phyloP scores from a whole-genome alignment of 805 yeast genomes.

The Komagataella phaffii region DNA sequence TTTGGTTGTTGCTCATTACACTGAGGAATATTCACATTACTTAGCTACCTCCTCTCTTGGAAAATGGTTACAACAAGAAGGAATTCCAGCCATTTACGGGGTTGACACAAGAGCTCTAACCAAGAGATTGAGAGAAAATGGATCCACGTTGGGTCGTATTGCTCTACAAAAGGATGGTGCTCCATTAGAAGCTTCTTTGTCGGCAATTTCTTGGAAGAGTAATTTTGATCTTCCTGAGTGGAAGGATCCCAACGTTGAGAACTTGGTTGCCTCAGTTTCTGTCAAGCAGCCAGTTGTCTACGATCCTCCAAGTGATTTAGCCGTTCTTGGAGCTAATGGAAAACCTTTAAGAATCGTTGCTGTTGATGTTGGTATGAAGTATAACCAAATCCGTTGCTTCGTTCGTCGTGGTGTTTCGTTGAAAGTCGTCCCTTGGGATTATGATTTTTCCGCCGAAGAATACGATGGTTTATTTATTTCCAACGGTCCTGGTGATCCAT shows the following conservation, averaged over 20 bases:
- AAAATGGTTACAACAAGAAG: slow-evolving; percentile 83
- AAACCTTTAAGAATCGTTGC: slow-evolving; percentile 74
- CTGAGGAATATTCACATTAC: slow-evolving; percentile 90
- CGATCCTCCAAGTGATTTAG: slow-evolving; percentile 46
- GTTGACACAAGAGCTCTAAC: slow-evolving; percentile 95
- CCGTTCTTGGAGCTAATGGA: slow-evolving; percentile 54
- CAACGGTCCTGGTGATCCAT: slow-evolving; percentile 99
- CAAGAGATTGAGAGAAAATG: slow-evolving; percentile 81
- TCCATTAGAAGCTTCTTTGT: slow-evolving; percentile 18
- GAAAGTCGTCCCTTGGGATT: slow-evolving; percentile 91
- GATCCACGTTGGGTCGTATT: slow-evolving; percentile 87
- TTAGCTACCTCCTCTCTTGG: slow-evolving; percentile 89
- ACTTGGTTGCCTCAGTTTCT: slow-evolving; percentile 88
- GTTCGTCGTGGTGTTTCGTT: slow-evolving; percentile 93
- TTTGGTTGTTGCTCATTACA: slow-evolving; percentile 90
- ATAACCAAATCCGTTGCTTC: slow-evolving; percentile 94
- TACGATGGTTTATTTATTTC: slow-evolving; percentile 94
- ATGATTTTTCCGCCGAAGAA: slow-evolving; percentile 66
- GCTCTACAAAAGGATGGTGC: slow-evolving; percentile 38
- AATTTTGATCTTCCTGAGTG: slow-evolving; percentile 71
- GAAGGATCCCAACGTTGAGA: slow-evolving; percentile 85
- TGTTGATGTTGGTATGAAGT: slow-evolving; percentile 96
- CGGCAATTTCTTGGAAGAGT: slow-evolving; percentile 38
- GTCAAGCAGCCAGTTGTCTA: slow-evolving; percentile 63
- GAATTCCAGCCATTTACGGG: slow-evolving; percentile 94